phyloP scores from a whole-genome alignment of 177 flowering plant species.

The Telopea speciosissima region DNA sequence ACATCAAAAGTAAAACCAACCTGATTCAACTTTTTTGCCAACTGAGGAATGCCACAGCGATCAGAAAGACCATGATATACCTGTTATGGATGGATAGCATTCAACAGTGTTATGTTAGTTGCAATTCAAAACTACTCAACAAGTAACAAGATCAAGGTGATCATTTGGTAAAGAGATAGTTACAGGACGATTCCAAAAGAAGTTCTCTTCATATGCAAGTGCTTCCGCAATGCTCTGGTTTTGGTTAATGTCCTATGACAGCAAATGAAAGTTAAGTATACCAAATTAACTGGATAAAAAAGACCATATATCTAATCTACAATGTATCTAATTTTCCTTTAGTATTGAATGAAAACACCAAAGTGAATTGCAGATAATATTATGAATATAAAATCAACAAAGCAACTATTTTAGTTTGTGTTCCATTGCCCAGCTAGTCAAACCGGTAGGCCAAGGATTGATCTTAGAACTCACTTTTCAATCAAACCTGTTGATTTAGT shows the following conservation, averaged over 20 bases:
- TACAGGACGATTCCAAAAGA: conserved; percentile 40
- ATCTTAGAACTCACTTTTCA: no score
- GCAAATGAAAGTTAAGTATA: background rate
- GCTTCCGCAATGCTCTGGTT: conserved; percentile 39
- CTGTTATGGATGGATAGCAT: conserved; percentile 13
- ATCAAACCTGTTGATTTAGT: no score
- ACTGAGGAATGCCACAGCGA: conserved; percentile 41
- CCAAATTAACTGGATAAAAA: background rate
- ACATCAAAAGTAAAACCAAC: conserved; percentile 7
- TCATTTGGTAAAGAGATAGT: conserved; percentile 8
- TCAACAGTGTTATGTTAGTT: conserved; percentile 7
- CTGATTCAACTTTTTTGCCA: conserved; percentile 48
- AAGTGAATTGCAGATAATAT: background rate
- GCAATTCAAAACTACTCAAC: background rate
- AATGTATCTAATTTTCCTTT: background rate
- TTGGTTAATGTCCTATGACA: conserved; percentile 33
- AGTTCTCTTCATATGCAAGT: conserved; percentile 38
- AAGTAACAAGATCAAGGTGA: background rate
- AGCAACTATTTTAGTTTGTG: no score
- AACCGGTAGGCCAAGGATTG: no score
- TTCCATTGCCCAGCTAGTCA: no score
- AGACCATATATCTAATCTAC: no score
- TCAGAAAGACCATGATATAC: conserved; percentile 37
- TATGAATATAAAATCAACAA: no score
- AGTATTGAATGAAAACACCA: background rate